Evolutionary conservation across 139 green algal species (phyloP).

Genomic region (Chlorella sp.): DNA sequence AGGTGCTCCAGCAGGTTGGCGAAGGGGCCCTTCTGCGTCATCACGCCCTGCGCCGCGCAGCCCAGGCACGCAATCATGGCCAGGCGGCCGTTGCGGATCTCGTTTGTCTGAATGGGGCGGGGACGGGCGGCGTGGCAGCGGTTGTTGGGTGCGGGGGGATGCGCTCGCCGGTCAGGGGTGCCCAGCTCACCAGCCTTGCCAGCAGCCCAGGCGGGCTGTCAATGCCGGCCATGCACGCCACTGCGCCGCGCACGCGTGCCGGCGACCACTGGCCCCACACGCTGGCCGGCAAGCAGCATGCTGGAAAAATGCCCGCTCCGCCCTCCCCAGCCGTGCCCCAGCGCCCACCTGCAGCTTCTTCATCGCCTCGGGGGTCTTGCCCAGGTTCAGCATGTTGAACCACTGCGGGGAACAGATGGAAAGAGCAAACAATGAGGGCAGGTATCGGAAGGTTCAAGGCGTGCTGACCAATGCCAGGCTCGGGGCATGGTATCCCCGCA

Average conservation of each 20-base stretch:
- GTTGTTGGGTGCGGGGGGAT: not conserved
- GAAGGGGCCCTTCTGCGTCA: constrained; percentile 89
- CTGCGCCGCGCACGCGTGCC: too few species aligned
- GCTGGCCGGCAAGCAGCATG: too few species aligned
- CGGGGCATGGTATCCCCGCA: too few species aligned
- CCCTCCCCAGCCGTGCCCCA: not conserved
- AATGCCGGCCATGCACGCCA: too few species aligned
- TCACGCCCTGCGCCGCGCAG: constrained; percentile 75
- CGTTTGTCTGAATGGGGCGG: constrained; percentile 76
- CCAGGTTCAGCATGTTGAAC: constrained; percentile 97
- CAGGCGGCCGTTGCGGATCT: constrained; percentile 96
- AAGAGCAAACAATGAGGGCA: too few species aligned
- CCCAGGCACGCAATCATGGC: constrained; percentile 89
- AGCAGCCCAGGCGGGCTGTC: too few species aligned
- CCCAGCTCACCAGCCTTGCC: too few species aligned
- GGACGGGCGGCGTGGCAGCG: not conserved
- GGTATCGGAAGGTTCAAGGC: too few species aligned
- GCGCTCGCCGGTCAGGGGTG: too few species aligned
- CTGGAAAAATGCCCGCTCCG: not conserved
- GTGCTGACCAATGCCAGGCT: too few species aligned
- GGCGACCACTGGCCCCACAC: too few species aligned
- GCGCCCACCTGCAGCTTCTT: constrained; percentile 65
- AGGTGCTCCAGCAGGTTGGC: constrained; percentile 81
- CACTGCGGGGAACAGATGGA: constrained; percentile 39
- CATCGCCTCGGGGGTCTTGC: constrained; percentile 77